These are phyloP conservation scores for Pseudogymnoascus sp. DNA, from an alignment of 2,329 filamentous ascomycete species.

Conservation along the genomic window DNA sequence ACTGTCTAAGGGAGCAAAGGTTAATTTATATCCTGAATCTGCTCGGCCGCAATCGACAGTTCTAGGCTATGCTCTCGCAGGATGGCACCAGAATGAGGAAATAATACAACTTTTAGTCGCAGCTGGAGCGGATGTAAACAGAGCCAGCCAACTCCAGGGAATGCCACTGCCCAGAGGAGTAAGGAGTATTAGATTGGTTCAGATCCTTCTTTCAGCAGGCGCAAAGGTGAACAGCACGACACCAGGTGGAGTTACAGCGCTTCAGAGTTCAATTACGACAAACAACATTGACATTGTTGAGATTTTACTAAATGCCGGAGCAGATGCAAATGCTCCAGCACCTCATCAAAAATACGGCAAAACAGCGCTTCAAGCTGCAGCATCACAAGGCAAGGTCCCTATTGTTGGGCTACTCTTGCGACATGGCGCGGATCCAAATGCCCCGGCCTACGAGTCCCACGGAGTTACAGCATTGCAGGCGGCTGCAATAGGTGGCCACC, in stretches of 20 bases:
- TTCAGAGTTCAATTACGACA: neutral
- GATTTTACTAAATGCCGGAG: constrained; percentile 11
- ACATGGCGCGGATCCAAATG: constrained; percentile 15
- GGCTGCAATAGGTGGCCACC: constrained; percentile 12
- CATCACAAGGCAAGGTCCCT: neutral
- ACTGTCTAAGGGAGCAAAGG: constrained; percentile 9
- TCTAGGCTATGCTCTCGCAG: neutral
- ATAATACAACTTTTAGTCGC: constrained; percentile 37
- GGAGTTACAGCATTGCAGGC: constrained; percentile 15
- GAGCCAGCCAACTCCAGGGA: neutral
- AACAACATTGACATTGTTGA: constrained; percentile 9
- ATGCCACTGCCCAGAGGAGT: constrained; percentile 8
- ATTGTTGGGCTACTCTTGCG: constrained; percentile 14
- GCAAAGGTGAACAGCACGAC: constrained; percentile 11
- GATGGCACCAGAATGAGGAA: neutral
- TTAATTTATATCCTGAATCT: neutral
- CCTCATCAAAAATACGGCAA: neutral
- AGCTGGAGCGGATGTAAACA: constrained; percentile 36
- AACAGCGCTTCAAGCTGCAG: constrained; percentile 17
- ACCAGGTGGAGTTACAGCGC: neutral
- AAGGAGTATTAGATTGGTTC: neutral
- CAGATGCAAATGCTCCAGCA: constrained; percentile 12
- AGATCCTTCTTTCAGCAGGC: constrained; percentile 10
- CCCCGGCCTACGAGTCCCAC: constrained; percentile 11
- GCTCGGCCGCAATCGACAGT: neutral